Base-by-base conservation (phyloP, 352 stramenopile genomes). In the Pythium myriotylum region DNA sequence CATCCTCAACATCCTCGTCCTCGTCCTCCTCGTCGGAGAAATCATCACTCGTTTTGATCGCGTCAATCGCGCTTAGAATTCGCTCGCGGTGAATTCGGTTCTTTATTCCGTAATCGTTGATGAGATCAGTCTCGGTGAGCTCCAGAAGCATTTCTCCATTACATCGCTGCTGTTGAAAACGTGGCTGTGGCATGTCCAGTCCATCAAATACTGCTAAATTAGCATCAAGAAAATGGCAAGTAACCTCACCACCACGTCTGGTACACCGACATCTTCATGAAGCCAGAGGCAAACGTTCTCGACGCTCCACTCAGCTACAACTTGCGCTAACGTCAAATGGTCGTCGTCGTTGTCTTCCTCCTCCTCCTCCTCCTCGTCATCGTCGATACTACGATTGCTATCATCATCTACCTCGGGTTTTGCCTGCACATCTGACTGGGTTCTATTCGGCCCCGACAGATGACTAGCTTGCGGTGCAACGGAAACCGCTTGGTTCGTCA, bases 271-370 rank as follows among this genome's bases (percentile, higher is more conserved):
- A 29, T 93, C 84, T 70, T 93, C 82, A 41, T 87, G 70, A 4
- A 93, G 73, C 84, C 84, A 93, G 1, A 91, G 58, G 29, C 81
- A 93, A 2, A 93, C 84, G 46, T 90, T 89, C 29, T 91, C 84
- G n/a, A 92, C 80, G 19, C 67, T 91, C 84, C 84, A 93, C 33
- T 91, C 79, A 1, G 76, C 74, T 12, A 93, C 82, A 14, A 91
- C 84, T 83, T 92, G 77, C 4, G 79, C 81, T 10, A 91, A 68
- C 12, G 81, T 89, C 2, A 92, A 19, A 1, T 91, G 63, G 4
- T 81, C 79, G 0, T 84, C 72, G 13, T 84, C 77, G 0, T 82
- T 75, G 0, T 87, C 78, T 1, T 84, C 72, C 0, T 86, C 68
- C 0, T 77, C 65, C 4, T 81, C 77, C 0, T 78, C 70, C 1